Percentiles rank a stretch among this genome's conserved stretches.
phyloP scores from a whole-genome alignment of 23 red algal genomes.

The Gracilariopsis chorda region DNA sequence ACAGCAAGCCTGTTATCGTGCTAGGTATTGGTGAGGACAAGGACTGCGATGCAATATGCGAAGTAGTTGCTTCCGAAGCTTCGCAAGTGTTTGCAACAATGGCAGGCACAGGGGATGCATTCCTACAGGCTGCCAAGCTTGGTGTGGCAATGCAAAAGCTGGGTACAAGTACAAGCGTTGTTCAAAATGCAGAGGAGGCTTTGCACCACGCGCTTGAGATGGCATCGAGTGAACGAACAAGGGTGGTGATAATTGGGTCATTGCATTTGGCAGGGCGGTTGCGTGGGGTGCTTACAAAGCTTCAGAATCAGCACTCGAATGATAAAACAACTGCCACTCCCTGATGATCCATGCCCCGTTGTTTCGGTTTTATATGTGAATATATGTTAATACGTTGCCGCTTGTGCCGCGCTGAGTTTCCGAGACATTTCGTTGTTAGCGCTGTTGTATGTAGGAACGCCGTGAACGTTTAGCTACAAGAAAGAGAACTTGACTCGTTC shows the following conservation, averaged over 20 bases:
- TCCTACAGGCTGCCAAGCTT: conserved; percentile 43
- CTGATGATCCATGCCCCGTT: no score
- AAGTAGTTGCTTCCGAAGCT: conserved; percentile 30
- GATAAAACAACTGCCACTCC: no score
- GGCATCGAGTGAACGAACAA: neutral
- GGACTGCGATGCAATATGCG: conserved; percentile 67
- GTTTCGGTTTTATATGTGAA: no score
- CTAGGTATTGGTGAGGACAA: conserved; percentile 84
- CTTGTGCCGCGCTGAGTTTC: no score
- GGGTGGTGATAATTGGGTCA: conserved; percentile 70
- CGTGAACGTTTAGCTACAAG: no score
- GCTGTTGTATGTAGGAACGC: no score
- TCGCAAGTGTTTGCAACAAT: conserved; percentile 59
- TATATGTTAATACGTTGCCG: no score
- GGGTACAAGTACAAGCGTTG: neutral
- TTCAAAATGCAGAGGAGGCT: conserved; percentile 45
- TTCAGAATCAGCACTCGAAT: neutral
- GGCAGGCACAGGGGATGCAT: conserved; percentile 21
- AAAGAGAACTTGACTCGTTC: no score
- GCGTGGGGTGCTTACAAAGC: conserved; percentile 36
- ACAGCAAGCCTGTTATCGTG: conserved; percentile 43
- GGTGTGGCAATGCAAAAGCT: neutral
- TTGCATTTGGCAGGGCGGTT: conserved; percentile 85
- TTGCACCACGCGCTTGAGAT: conserved; percentile 25
- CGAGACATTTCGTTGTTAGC: no score